phyloP scores from a whole-genome alignment of 2,329 filamentous ascomycete species.

The Nannizzia gypsea region DNA sequence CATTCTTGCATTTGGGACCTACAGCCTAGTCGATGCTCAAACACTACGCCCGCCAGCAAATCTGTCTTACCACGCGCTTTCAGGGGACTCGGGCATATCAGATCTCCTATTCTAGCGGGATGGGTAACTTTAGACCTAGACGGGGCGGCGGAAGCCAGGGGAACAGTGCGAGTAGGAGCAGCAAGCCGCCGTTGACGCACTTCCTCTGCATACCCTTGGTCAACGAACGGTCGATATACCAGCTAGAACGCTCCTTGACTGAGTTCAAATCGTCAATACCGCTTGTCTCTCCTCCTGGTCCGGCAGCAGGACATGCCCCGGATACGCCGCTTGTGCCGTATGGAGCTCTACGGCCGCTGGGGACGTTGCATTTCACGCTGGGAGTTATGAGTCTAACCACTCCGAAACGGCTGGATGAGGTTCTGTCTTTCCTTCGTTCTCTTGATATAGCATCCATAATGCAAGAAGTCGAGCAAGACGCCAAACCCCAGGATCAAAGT shows the following conservation, averaged over 20 bases:
- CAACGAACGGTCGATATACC: slow-evolving; percentile 47
- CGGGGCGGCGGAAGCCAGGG: background rate
- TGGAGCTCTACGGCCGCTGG: slow-evolving; percentile 60
- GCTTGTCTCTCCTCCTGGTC: slow-evolving; percentile 8
- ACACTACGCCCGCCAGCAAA: background rate
- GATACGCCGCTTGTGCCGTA: slow-evolving; percentile 42
- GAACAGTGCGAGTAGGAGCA: background rate
- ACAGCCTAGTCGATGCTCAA: background rate
- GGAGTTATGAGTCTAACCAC: slow-evolving; percentile 67
- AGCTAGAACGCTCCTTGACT: slow-evolving; percentile 52
- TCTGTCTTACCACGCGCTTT: background rate
- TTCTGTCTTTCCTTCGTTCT: slow-evolving; percentile 33
- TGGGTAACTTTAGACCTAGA: background rate
- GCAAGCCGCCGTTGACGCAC: slow-evolving; percentile 30
- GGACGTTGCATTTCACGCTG: slow-evolving; percentile 74
- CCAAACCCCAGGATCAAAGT: slow-evolving; percentile 20
- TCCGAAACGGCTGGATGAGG: slow-evolving; percentile 38
- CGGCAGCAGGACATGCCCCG: slow-evolving; percentile 24
- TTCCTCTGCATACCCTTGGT: slow-evolving; percentile 49
- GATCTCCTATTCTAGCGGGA: background rate
- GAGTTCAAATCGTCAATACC: slow-evolving; percentile 50
- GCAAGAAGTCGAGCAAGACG: slow-evolving; percentile 20
- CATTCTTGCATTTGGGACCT: background rate
- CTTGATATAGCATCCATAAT: slow-evolving; percentile 36
- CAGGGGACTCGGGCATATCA: background rate